A percentile compares a stretch with the other conserved stretches of the same genome.
Evolutionary conservation across 805 yeast genomes (phyloP).

Genomic region (Metschnikowia corniflorae): DNA sequence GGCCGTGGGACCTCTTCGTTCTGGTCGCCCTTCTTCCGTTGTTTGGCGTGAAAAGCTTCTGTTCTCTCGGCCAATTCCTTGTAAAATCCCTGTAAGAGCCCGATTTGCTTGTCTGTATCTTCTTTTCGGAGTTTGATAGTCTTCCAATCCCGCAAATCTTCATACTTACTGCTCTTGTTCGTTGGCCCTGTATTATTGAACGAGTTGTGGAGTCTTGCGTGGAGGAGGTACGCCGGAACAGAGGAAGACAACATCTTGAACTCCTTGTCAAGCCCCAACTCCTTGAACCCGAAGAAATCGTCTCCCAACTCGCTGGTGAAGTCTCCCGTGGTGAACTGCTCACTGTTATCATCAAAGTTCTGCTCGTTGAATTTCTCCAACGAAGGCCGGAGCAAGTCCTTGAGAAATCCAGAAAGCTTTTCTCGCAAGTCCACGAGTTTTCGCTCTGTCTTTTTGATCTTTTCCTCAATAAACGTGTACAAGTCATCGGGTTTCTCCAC

Average conservation of each 20-base stretch:
- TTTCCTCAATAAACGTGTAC: constrained; percentile 70
- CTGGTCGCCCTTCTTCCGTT: constrained; percentile 38
- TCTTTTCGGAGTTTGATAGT: constrained; percentile 51
- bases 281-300: constrained; percentile 96
- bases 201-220: constrained; percentile 66
- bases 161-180: constrained; percentile 53
- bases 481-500: constrained; percentile 73
- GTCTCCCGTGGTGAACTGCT: constrained; percentile 92
- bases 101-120: constrained; percentile 52
- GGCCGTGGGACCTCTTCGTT: constrained; percentile 39
- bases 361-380: constrained; percentile 69
- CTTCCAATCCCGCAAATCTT: constrained; percentile 58
- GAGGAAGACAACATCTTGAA: constrained; percentile 79
- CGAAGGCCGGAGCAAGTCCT: constrained; percentile 79
- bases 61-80: constrained; percentile 38
- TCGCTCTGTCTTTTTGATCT: constrained; percentile 60
- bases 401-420: constrained; percentile 68
- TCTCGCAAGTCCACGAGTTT: constrained; percentile 66
- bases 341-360: constrained; percentile 84
- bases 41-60: constrained; percentile 39
- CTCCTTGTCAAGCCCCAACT: constrained; percentile 89
- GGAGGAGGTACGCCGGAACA: constrained; percentile 85
- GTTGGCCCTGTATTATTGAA: constrained; percentile 41
- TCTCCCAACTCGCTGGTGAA: constrained; percentile 92
- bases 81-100: constrained; percentile 54